Base-by-base conservation (phyloP, 345 rosid species). In the Eucalyptus erythrocorys region DNA sequence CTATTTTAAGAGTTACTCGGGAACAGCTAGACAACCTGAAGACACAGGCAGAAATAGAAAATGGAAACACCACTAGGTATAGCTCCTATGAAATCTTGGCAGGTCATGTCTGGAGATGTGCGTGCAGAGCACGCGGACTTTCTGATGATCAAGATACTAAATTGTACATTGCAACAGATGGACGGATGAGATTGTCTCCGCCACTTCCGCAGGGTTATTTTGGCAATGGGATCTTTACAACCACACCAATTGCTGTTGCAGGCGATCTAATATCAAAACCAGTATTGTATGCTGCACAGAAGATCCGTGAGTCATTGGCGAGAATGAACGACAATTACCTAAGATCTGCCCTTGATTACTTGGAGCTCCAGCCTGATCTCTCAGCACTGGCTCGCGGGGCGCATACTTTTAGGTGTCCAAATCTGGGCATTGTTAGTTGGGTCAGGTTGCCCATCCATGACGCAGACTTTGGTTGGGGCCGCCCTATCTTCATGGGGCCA, bases 381-480 rank as follows among this genome's bases (percentile, higher is more conserved):
- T 91, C 96, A 1, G 95, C 94, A 49, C 92, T 97, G 47, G 98
- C 93, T 85, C 96, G 97, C 3, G 99, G 99, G 71, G 93, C 99
- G 7, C 98, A 95, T 88, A 95, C 97, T 88, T 96, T 94, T 88
- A 92, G 82, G 92, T 96, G 98, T 90, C 99, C 99, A 3, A 97
- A 97, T 48, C 94, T 97, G 13, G 95, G 95, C 91, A 95, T 97
- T 88, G 93, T 95, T 24, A 96, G 98, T 87, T 97, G 99, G 99
- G 95, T 88, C 43, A 94, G 98, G 89, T 88, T 97, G 89, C 98
- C 99, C 13, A 95, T 96, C 88, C 96, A 97, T 85, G 98, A 96
- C 51, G 98, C 98, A 10, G 99, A 97, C 91, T 97, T 97, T 47
- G 99, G 99, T 7, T 97, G 99, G 99, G 99, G 99, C 6, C 92